These are phyloP conservation scores for Linaria vulgaris DNA, from an alignment of 257 asterid genomes.

Conservation along the genomic window DNA sequence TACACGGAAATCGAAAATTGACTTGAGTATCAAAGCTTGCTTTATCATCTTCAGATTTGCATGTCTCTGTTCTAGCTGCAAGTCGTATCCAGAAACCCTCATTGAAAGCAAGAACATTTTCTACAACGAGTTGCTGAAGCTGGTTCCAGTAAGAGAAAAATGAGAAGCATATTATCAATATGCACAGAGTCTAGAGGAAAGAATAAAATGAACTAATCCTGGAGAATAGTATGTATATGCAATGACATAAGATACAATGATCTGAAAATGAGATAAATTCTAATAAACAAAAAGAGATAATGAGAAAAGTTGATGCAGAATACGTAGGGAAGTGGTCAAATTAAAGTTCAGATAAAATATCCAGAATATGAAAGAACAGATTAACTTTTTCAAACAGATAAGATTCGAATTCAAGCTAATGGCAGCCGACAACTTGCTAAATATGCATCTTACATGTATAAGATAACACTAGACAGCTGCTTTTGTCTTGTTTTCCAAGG, in stretches of 20 bases:
- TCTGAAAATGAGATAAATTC: conserved; percentile 6
- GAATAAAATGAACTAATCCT: conserved; percentile 2
- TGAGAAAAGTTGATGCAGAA: conserved; percentile 1
- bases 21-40: conserved; percentile 51
- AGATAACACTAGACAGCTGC: background rate
- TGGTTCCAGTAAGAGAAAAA: conserved; percentile 37
- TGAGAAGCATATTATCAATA: conserved; percentile 5
- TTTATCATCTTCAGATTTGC: conserved; percentile 94
- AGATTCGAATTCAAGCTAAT: background rate
- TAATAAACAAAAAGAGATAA: conserved; percentile 11
- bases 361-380: background rate
- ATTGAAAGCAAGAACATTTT: conserved; percentile 88
- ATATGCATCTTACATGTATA: background rate
- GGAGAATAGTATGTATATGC: background rate
- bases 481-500: background rate
- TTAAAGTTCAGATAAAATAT: background rate
- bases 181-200: background rate
- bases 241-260: conserved; percentile 7
- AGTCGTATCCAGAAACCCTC: conserved; percentile 92
- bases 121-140: conserved; percentile 83
- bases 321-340: background rate
- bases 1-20: conserved; percentile 21
- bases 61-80: conserved; percentile 87
- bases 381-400: background rate
- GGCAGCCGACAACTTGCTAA: background rate